Evolutionary conservation across 176 grass and related monocot genomes (phyloP).

Genomic region (Triticum timopheevii): DNA sequence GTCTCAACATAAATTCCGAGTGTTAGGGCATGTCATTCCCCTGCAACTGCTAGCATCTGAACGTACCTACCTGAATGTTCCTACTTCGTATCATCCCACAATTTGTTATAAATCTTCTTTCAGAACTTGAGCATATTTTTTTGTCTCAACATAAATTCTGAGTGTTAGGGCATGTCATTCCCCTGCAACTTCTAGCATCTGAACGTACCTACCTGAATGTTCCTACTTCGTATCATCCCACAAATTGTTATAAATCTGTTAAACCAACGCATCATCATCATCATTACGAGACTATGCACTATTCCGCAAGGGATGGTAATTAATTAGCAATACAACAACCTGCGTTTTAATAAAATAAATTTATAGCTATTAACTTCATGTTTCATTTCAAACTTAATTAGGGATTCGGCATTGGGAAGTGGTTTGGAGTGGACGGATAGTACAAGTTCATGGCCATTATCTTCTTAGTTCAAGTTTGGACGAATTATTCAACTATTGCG

Average conservation of each 20-base stretch:
- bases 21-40: background rate
- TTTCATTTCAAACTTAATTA: conserved; percentile 37
- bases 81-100: too few relatives aligned
- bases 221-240: background rate
- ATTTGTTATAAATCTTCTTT: too few relatives aligned
- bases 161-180: too few relatives aligned
- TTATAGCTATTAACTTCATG: conserved; percentile 23
- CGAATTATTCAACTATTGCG: too few relatives aligned
- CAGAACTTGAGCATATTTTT: too few relatives aligned
- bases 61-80: too few relatives aligned
- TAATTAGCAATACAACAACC: conserved; percentile 29
- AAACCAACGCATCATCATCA: conserved; percentile 72
- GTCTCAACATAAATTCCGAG: background rate
- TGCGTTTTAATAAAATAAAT: background rate
- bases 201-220: background rate
- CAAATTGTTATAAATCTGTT: conserved; percentile 52
- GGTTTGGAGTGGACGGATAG: too few relatives aligned
- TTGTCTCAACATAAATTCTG: too few relatives aligned
- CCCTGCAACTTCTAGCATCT: too few relatives aligned
- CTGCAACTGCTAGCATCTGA: too few relatives aligned
- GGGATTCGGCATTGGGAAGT: conserved; percentile 25
- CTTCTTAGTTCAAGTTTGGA: too few relatives aligned
- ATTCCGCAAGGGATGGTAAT: conserved; percentile 76
- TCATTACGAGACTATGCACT: conserved; percentile 74
- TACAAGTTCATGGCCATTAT: too few relatives aligned